These are phyloP conservation scores for Lichtheimia hyalospora DNA, from an alignment of 371 early-diverging fungal genomes.

Conservation along the genomic window DNA sequence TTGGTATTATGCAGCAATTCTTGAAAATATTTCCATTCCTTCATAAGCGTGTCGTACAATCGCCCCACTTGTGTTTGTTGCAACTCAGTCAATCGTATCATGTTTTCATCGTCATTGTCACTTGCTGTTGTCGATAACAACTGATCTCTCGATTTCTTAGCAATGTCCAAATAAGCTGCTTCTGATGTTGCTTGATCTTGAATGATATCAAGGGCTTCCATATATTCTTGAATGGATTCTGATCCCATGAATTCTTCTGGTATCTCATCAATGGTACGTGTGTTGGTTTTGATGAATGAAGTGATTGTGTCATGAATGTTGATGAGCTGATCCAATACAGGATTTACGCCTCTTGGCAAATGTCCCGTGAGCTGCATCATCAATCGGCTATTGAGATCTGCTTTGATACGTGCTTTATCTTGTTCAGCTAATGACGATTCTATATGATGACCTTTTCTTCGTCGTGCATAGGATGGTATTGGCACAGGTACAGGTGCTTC, in stretches of 20 bases:
- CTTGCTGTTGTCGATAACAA: conserved; percentile 24
- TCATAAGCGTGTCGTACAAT: conserved; percentile 31
- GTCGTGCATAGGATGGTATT: conserved; percentile 32
- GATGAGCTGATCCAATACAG: conserved; percentile 38
- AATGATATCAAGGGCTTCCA: conserved; percentile 40
- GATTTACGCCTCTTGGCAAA: conserved; percentile 46
- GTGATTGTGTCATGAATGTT: conserved; percentile 41
- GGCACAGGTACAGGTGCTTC: conserved; percentile 38
- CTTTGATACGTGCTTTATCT: conserved; percentile 46
- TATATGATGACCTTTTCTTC: conserved; percentile 20
- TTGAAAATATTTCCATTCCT: conserved; percentile 42
- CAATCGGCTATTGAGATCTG: conserved; percentile 38
- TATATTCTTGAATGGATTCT: conserved; percentile 29
- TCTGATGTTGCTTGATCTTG: conserved; percentile 34
- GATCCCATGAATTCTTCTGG: conserved; percentile 40
- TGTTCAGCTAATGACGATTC: conserved; percentile 39
- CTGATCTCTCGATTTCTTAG: conserved; percentile 26
- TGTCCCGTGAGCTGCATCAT: conserved; percentile 50
- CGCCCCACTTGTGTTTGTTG: conserved; percentile 34
- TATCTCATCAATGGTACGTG: conserved; percentile 37
- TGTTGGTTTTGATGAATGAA: conserved; percentile 40
- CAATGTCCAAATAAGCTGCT: conserved; percentile 25
- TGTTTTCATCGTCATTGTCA: conserved; percentile 10
- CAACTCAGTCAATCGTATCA: conserved; percentile 40
- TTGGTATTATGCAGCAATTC: conserved; percentile 35